Evolutionary conservation across 257 asterid species (phyloP).

Genomic region (Ajuga chamaepitys): DNA sequence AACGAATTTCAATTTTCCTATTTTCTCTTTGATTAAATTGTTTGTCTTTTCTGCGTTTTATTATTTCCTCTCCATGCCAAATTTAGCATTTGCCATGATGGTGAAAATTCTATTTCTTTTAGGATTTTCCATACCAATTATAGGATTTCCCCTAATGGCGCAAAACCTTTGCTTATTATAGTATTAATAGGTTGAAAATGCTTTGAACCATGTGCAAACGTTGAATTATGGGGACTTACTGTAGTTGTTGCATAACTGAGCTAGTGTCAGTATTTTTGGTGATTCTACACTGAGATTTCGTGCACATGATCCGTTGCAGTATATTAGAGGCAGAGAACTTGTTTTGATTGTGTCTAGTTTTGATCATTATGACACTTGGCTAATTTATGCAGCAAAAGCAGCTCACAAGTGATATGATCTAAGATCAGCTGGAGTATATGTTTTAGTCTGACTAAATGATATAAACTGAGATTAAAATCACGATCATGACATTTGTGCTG

Average conservation of each 20-base stretch:
- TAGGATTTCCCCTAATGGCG: background rate
- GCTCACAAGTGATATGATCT: background rate
- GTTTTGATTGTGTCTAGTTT: background rate
- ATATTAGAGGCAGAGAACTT: background rate
- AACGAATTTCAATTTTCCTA: background rate
- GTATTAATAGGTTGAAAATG: background rate
- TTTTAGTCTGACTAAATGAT: background rate
- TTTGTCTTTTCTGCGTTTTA: background rate
- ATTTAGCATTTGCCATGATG: background rate
- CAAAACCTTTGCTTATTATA: background rate
- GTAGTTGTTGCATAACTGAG: slow-evolving; percentile 1
- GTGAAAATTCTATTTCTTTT: background rate
- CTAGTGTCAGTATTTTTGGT: background rate
- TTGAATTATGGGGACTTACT: background rate
- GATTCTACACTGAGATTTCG: background rate
- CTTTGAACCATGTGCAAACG: background rate
- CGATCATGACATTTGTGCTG: background rate
- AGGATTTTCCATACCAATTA: background rate
- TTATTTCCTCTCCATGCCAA: background rate
- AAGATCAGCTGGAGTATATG: background rate
- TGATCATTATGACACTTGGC: background rate
- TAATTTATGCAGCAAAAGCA: background rate
- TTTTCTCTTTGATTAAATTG: background rate
- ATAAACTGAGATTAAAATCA: background rate
- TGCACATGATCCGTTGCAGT: background rate